phyloP scores from a whole-genome alignment of 768 basidiomycete species.

The Mycena polygramma region DNA sequence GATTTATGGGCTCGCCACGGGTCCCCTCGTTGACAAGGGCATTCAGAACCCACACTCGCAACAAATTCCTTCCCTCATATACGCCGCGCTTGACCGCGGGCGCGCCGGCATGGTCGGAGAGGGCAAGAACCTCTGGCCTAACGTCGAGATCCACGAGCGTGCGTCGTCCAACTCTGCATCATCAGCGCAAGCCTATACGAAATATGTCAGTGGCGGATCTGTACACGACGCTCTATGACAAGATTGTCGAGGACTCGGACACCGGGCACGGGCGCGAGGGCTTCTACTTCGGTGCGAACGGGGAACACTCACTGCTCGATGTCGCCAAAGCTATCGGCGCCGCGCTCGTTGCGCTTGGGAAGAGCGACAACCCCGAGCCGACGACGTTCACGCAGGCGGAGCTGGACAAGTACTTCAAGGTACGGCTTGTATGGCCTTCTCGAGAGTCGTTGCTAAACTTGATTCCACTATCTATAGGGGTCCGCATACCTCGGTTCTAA shows the following conservation, averaged over 20 bases:
- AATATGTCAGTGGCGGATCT: constrained; percentile 55
- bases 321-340: constrained; percentile 56
- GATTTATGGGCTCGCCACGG: constrained; percentile 69
- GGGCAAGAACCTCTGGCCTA: constrained; percentile 71
- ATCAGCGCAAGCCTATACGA: background rate
- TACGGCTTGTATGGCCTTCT: constrained; percentile 33
- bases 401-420: constrained; percentile 55
- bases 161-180: constrained; percentile 14
- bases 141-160: constrained; percentile 69
- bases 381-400: constrained; percentile 63
- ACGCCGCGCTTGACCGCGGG: constrained; percentile 58
- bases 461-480: constrained; percentile 14
- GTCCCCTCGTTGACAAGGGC: constrained; percentile 61
- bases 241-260: constrained; percentile 44
- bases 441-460: background rate
- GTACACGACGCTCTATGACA: constrained; percentile 59
- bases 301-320: constrained; percentile 60
- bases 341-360: constrained; percentile 54
- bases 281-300: constrained; percentile 67
- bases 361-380: constrained; percentile 53
- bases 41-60: constrained; percentile 66
- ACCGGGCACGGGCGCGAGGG: constrained; percentile 64
- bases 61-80: constrained; percentile 65
- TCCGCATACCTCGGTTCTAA: constrained; percentile 41
- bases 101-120: constrained; percentile 68